A percentile compares a stretch with the other conserved stretches of the same genome.
Evolutionary conservation across 768 basidiomycete species (phyloP).

Genomic region (Rhizopogon vesiculosus): DNA sequence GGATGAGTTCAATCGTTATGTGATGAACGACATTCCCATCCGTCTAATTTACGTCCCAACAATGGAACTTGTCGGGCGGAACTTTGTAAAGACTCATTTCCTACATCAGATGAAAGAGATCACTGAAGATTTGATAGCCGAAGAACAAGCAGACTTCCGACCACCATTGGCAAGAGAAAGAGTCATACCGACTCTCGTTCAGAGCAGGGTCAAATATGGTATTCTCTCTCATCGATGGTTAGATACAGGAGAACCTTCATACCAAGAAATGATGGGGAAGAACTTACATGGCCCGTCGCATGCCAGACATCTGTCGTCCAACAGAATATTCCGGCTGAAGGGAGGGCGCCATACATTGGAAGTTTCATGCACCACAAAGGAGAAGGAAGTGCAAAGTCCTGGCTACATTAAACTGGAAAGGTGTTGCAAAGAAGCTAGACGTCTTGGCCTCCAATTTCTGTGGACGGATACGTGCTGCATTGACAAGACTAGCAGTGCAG

Average conservation of each 20-base stretch:
- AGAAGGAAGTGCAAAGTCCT: neutral
- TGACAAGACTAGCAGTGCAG: neutral
- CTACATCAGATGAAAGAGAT: neutral
- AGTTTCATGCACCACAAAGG: too few relatives aligned
- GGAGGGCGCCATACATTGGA: too few relatives aligned
- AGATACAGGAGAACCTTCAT: neutral
- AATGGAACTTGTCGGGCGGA: neutral
- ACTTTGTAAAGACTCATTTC: neutral
- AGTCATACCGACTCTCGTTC: neutral
- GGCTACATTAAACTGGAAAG: neutral
- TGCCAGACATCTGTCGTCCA: too few relatives aligned
- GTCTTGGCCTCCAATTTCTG: neutral
- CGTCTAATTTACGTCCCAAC: neutral
- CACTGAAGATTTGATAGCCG: neutral
- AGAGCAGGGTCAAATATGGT: neutral
- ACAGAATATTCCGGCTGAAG: too few relatives aligned
- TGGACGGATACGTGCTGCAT: constrained; percentile 1
- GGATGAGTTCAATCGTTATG: neutral
- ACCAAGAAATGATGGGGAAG: neutral
- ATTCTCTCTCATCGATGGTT: neutral
- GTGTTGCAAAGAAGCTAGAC: neutral
- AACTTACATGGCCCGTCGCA: too few relatives aligned
- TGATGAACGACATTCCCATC: neutral
- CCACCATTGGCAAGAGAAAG: neutral
- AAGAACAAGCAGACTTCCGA: neutral